Evolutionary conservation across 2,329 filamentous ascomycete genomes (phyloP).

Genomic region (Beauveria brongniartii): DNA sequence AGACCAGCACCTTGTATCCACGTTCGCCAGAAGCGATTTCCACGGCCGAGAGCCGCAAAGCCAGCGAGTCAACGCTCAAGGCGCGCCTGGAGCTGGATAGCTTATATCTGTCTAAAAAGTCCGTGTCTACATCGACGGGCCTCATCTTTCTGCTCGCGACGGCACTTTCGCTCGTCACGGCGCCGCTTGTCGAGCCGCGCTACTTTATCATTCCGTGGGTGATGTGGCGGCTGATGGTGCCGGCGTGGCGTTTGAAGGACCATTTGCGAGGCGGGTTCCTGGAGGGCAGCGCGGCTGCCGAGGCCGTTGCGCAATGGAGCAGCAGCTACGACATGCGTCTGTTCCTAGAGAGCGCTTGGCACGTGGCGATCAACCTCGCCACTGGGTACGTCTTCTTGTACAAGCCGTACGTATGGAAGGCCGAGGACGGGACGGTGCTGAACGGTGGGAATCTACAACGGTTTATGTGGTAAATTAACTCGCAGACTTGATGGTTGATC

Average conservation of each 20-base stretch:
- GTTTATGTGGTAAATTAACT: constrained; percentile 64
- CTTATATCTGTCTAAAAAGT: constrained; percentile 20
- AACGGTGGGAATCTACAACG: constrained; percentile 56
- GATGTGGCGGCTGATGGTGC: constrained; percentile 78
- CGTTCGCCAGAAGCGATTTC: background rate
- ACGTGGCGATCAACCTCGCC: constrained; percentile 52
- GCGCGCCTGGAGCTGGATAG: constrained; percentile 19
- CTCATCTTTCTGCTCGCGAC: constrained; percentile 60
- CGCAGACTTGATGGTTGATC: background rate
- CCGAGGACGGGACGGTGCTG: constrained; percentile 41
- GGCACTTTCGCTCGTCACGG: constrained; percentile 70
- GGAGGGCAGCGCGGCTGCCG: background rate
- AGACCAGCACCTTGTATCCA: constrained; percentile 3
- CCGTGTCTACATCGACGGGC: constrained; percentile 40
- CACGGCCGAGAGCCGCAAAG: background rate
- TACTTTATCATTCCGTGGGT: constrained; percentile 97
- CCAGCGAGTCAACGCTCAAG: constrained; percentile 13
- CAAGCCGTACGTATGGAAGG: constrained; percentile 58
- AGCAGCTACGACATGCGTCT: constrained; percentile 38
- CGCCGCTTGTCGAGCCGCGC: constrained; percentile 86
- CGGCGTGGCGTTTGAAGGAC: constrained; percentile 31
- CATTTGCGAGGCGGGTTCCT: constrained; percentile 1
- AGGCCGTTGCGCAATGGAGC: background rate
- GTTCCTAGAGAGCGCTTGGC: constrained; percentile 59
- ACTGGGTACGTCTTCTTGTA: constrained; percentile 67